Evolutionary conservation across 257 asterid species (phyloP), one percentile per base, ranked within the genome.

Genomic region (Plectranthus barbatus): DNA sequence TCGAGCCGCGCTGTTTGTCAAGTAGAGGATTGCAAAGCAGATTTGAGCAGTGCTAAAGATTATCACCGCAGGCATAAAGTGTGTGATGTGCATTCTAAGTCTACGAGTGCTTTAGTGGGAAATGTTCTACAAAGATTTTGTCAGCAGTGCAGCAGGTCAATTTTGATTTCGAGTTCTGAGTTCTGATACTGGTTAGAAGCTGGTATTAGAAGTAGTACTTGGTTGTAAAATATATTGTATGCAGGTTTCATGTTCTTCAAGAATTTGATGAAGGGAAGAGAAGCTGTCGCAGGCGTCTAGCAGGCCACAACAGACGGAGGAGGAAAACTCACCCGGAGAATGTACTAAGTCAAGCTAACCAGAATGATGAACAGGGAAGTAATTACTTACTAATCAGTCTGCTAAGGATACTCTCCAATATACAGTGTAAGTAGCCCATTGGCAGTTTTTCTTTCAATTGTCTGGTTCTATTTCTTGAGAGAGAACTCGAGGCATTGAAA

Each of bases 121-220:
- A 78, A 75, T 61, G 81, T 84, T 24, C 56, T 83, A 90, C 98
- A 91, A 76, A 80, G 98, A 36, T 91, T 91, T 69, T 91, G 98
- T 78, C 98, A 91, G 70, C 98, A 88, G 69, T 88, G 98, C 75
- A 91, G 96, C 94, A 91, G 98, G 98, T 91, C 68, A 39, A 64
- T 53, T 58, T 54, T 54, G 20, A 8, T 57, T 7, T 59, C 1
- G 21, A 18, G 11, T 14, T 29, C 15, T n/a, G n/a, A 14, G 42
- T 19, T 39, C 52, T 52, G n/a, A n/a, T 65, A 9, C 36, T 40
- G 26, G 65, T 44, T 51, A 34, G 51, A 39, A 20, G 13, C n/a
- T n/a, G n/a, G n/a, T 48, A 23, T 42, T n/a, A n/a, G n/a, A n/a
- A n/a, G 1, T 15, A 55, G 9, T 9, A 3, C 65, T 67, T 34